Evolutionary conservation across 345 rosid species (phyloP).

Genomic region (Populus pruinosa): DNA sequence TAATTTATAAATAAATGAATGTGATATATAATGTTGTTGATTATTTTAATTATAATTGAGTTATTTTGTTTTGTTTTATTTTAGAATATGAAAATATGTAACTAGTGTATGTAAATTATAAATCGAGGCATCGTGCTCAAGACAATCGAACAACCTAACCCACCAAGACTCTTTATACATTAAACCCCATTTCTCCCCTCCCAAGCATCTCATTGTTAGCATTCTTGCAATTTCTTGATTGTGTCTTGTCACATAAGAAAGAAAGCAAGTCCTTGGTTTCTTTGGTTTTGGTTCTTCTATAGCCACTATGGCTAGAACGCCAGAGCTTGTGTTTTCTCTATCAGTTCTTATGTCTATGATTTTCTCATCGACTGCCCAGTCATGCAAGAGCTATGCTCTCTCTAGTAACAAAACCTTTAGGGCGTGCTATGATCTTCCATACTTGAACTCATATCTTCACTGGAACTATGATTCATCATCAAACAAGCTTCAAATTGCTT

Average conservation of each 20-base stretch:
- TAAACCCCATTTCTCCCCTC: background rate
- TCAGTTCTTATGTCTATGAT: constrained; percentile 11
- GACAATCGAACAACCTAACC: background rate
- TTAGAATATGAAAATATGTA: background rate
- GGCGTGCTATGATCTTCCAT: constrained; percentile 77
- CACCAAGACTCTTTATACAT: background rate
- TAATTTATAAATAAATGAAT: too few relatives aligned
- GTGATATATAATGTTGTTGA: too few relatives aligned
- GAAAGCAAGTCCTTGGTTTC: background rate
- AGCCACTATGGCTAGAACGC: background rate
- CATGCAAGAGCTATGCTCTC: constrained; percentile 60
- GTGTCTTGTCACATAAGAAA: background rate
- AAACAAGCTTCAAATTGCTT: constrained; percentile 59
- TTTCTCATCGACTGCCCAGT: constrained; percentile 39
- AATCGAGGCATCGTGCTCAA: background rate
- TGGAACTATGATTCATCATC: constrained; percentile 60
- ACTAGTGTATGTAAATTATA: background rate
- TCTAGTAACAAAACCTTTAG: constrained; percentile 51
- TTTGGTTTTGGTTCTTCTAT: background rate
- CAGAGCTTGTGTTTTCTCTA: background rate
- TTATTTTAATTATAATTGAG: too few relatives aligned
- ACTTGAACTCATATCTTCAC: constrained; percentile 62
- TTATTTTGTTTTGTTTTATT: background rate
- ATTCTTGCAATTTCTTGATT: background rate
- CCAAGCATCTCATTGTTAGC: background rate